Evolutionary conservation across 208 protist species (phyloP), one percentile per base, ranked within the genome.

Genomic region (Trypanosomatidae sp.): DNA sequence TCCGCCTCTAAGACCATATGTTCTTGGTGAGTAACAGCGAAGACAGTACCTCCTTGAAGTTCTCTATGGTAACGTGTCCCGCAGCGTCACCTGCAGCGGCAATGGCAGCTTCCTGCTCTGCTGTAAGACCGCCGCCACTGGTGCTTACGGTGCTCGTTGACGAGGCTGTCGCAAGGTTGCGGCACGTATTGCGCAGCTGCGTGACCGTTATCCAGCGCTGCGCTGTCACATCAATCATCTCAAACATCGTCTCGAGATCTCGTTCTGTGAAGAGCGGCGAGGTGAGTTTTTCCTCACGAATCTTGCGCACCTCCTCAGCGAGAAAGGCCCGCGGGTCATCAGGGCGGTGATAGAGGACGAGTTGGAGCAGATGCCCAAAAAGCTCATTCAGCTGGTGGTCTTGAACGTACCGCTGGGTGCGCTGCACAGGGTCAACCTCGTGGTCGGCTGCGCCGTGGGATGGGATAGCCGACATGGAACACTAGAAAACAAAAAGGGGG

Each of bases 231-330:
- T 98, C 94, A 62, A 96, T 96, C 56, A 97, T 82, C 62, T 97
- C 84, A 66, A 96, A 98, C 91, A 98, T 98, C 17, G 92, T 98
- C 71, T 95, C 91, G 43, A 98, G 77, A 68, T 98, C 94, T 58
- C 92, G 73, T 28, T 98, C 91, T 13, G 69, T 87, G 73, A 98
- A 95, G 39, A 98, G 85, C 10, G 86, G 88, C 6, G 90, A 90
- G 28, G 87, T 81, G 15, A 77, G 76, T 36, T 88, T 89, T 30
- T 89, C 68, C 30, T 91, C 75, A 30, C 87, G 80, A 52, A 98
- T 89, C 62, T 85, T 84, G 15, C 74, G 71, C 52, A 98, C 82
- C 68, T 98, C 94, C 17, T 91, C 68, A 22, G 71, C 66, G 13
- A 98, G 73, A 70, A 98, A 98, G 7, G 66, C 72, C 13, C 91